A percentile compares a stretch with the other conserved stretches of the same genome.
Evolutionary conservation across 495 filamentous ascomycete genomes (phyloP).

Genomic region (Hyaloscypha bicolor): DNA sequence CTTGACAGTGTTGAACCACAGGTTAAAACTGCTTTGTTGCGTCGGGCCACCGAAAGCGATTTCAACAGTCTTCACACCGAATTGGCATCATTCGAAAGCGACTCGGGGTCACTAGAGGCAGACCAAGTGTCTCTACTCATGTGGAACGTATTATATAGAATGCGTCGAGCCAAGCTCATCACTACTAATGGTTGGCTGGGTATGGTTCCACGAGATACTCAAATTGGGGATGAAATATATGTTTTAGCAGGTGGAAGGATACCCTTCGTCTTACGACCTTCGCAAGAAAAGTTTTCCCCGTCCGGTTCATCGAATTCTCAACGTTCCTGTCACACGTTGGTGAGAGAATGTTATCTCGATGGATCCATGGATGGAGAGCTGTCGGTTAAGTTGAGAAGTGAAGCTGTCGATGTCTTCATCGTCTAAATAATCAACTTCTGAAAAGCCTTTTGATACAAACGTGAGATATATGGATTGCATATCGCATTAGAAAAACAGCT

Average conservation of each 20-base stretch:
- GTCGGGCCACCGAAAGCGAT: not conserved
- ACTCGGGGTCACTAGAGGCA: too few relatives aligned
- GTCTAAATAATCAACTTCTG: not conserved
- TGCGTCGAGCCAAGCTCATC: not conserved
- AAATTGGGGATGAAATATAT: not conserved
- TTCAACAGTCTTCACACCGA: not conserved
- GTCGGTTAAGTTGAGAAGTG: not conserved
- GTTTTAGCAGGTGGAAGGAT: not conserved
- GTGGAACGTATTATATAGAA: not conserved
- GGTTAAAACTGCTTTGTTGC: too few relatives aligned
- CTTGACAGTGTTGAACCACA: not conserved
- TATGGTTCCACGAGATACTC: not conserved
- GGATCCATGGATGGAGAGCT: not conserved
- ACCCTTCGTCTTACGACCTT: not conserved
- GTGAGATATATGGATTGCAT: too few relatives aligned
- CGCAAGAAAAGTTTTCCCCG: not conserved
- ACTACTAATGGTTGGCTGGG: not conserved
- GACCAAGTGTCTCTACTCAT: too few relatives aligned
- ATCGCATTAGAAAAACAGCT: too few relatives aligned
- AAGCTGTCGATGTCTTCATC: not conserved
- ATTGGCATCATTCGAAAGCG: not conserved
- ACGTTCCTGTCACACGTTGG: not conserved
- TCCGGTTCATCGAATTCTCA: not conserved
- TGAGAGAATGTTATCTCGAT: not conserved
- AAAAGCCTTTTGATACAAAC: too few relatives aligned